Base-by-base conservation (phyloP, 768 basidiomycete species). In the Vishniacozyma victoriae region DNA sequence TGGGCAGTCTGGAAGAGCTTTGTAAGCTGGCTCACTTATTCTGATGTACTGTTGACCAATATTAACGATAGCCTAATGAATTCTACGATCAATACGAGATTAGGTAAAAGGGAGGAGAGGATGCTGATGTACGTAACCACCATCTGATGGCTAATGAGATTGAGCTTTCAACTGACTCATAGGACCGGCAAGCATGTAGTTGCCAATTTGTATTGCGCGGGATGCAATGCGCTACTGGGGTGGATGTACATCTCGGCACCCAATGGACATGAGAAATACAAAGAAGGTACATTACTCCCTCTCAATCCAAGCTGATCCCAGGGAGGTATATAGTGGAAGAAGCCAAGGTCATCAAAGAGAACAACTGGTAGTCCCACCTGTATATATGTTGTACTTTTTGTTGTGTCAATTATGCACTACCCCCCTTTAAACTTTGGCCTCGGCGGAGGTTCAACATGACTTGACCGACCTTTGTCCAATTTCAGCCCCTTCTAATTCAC, bases 101-200 rank as follows among this genome's bases (percentile, higher is more conserved):
- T 73, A 1, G 70, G 70, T 3, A 56, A 62, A 41, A 18, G 40
- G 15, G 72, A 73, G 50, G 65, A 69, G 20, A 43, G 70, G 3
- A 57, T 48, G n/a, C 50, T 73, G 0, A 11, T 66, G 64, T 71
- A 25, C 45, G 62, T 44, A 11, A 6, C 29, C 29, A n/a, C 9
- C 29, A 33, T 9, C 9, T n/a, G 29, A 9, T 9, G 29, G 29
- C 9, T 23, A 11, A 12, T 42, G 41, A 25, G 11, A 6, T 12
- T 23, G 19, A 12, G 41, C 18, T 18, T 18, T n/a, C 18, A 46
- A 19, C 7, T n/a, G 15, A n/a, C 13, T n/a, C 12, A 41, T 26
- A 71, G 69, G 14, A 73, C 72, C 24, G 72, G 72, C 0, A 57
- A 43, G 23, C 72, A 73, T 27, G 69, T 67, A 1, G 67, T 71